Percentiles rank a stretch among this genome's conserved stretches.
phyloP scores from a whole-genome alignment of 1,284 basidiomycete genomes.

The Tilletiopsis washingtonensis region DNA sequence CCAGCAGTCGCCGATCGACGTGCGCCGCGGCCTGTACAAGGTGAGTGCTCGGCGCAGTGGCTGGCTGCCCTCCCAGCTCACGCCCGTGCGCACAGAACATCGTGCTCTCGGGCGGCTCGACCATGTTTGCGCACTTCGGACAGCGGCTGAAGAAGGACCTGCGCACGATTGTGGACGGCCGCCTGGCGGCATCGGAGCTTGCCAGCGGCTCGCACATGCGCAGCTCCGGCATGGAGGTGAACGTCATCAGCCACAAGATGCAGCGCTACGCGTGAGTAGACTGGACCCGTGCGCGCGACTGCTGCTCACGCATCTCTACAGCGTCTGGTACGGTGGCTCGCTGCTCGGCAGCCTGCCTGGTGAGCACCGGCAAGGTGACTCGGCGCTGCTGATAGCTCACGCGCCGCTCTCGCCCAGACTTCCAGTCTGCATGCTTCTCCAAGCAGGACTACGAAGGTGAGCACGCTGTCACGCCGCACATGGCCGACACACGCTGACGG shows the following conservation, averaged over 20 bases:
- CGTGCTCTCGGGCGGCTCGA: conserved; percentile 86
- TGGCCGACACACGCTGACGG: too few species aligned
- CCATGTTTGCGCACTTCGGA: conserved; percentile 97
- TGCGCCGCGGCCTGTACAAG: conserved; percentile 88
- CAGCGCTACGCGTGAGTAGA: conserved; percentile 65
- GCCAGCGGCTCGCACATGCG: conserved; percentile 69
- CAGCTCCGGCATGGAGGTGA: conserved; percentile 41
- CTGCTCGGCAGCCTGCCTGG: conserved; percentile 57
- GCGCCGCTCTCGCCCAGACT: too few species aligned
- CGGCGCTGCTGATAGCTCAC: too few species aligned
- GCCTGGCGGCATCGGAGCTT: conserved; percentile 69
- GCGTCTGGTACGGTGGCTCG: conserved; percentile 94
- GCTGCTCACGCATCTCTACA: conserved; percentile 73
- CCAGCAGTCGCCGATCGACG: conserved; percentile 90
- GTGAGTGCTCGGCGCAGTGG: conserved; percentile 47
- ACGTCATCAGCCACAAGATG: conserved; percentile 96
- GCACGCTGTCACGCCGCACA: too few species aligned
- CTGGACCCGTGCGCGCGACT: too few species aligned
- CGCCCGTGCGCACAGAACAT: conserved; percentile 60
- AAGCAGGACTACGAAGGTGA: conserved; percentile 98
- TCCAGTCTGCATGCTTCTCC: conserved; percentile 93
- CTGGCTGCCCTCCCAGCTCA: neutral
- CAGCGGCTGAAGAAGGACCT: conserved; percentile 90
- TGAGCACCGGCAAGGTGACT: too few species aligned
- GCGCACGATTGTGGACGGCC: conserved; percentile 83